A percentile compares a stretch with the other conserved stretches of the same genome.
These are phyloP conservation scores for Pontederia paniculata DNA, from an alignment of 176 grass and related monocot species.

Conservation along the genomic window DNA sequence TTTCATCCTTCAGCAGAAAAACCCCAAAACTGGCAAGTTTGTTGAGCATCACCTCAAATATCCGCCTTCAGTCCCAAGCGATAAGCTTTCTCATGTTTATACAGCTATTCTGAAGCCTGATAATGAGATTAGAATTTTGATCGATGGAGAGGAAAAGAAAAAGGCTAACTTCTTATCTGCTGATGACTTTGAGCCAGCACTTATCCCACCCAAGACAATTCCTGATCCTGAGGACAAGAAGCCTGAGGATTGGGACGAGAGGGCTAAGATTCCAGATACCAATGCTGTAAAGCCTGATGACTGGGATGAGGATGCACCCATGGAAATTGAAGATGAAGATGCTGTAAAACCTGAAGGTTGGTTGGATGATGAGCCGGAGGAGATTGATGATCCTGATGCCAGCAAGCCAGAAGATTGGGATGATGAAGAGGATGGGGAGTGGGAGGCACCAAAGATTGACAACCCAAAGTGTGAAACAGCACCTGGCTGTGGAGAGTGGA, in stretches of 20 bases:
- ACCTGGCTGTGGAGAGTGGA: slow-evolving; percentile 97
- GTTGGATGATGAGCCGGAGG: slow-evolving; percentile 92
- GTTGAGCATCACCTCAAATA: slow-evolving; percentile 94
- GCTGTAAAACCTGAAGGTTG: slow-evolving; percentile 90
- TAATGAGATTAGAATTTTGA: slow-evolving; percentile 70
- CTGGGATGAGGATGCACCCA: slow-evolving; percentile 95
- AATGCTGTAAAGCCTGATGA: slow-evolving; percentile 78
- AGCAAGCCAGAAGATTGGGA: slow-evolving; percentile 93
- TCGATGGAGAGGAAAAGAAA: slow-evolving; percentile 93
- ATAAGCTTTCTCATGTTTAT: slow-evolving; percentile 92
- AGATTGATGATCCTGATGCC: slow-evolving; percentile 83
- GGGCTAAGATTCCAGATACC: slow-evolving; percentile 70
- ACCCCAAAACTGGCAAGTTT: slow-evolving; percentile 74
- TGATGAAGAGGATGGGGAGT: slow-evolving; percentile 96
- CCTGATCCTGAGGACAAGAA: slow-evolving; percentile 96
- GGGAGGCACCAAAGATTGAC: slow-evolving; percentile 91
- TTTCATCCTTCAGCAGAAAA: slow-evolving; percentile 94
- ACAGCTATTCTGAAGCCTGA: slow-evolving; percentile 81
- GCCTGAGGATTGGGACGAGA: slow-evolving; percentile 96
- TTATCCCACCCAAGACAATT: slow-evolving; percentile 85
- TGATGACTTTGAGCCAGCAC: slow-evolving; percentile 85
- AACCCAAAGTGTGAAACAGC: slow-evolving; percentile 96
- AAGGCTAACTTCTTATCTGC: slow-evolving; percentile 61
- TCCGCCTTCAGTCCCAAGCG: slow-evolving; percentile 73
- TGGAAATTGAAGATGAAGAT: slow-evolving; percentile 76